Evolutionary conservation across 2,329 filamentous ascomycete genomes (phyloP), one percentile per base, ranked within the genome.

Genomic region (Knufia fluminis): DNA sequence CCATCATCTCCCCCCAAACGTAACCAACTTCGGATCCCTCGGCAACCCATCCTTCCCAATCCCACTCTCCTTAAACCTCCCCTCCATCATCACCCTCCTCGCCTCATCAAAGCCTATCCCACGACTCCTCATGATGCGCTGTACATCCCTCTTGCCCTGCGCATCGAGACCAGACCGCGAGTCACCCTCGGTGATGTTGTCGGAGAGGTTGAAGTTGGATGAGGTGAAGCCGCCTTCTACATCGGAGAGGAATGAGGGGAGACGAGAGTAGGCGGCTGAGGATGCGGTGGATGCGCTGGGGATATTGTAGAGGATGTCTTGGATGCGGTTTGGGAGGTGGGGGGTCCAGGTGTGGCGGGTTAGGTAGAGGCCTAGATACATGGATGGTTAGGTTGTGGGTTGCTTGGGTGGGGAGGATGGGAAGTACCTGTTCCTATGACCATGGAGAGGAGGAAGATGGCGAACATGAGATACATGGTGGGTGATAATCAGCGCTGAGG

Each of bases 21-120:
- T 94, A 52, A 97, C 89, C 64, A 95, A 94, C 72, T 96, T 96
- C 54, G 90, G 89, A 71, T 97, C 91, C 64, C 82, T 78, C 54
- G 92, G 92, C 59, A 83, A 71, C 3, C 92, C 92, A 67, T 98
- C 92, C 3, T 85, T 77, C 1, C 83, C 88, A 64, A 98, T 96
- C 46, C 86, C 86, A 61, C 94, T 87, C 64, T 82, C 88, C 64
- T 80, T 81, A 70, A 98, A 95, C 51, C 82, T 75, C 60, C 85
- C 80, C 71, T 96, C 85, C 69, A 89, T 92, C 64, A 86, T 94
- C 40, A 88, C 76, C 60, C 86, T 78, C 59, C 92, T 78, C 33
- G 91, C 92, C 70, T 96, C 88, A 68, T 98, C 91, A 64, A 98
- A 98, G 53, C 76, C 78, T 56, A 97, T 78, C 51, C 82, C 77